Evolutionary conservation across 148 eudicot genomes (phyloP), one percentile per base, ranked within the genome.

Genomic region (Vaccinium darrowii): DNA sequence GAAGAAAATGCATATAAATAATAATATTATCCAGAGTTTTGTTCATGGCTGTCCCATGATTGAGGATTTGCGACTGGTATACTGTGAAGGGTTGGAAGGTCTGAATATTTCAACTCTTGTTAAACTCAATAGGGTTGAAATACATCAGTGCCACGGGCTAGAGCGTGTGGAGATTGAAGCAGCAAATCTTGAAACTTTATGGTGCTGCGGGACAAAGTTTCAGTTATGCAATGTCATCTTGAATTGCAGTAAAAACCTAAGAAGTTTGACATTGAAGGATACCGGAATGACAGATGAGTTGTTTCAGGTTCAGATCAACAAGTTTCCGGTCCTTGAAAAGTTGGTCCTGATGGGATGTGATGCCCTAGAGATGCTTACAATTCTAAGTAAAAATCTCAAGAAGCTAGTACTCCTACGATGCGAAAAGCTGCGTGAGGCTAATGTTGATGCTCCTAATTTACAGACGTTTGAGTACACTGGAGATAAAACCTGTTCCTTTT

Each of bases 11-110:
- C 49, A 5, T 7, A 57, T 90, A 21, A 39, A 84, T 84, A 60
- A 9, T 1, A 18, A 73, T 76, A 62, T 84, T 62, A 49, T 90
- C 72, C 54, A 88, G 56, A 78, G 83, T 13, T 86, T 90, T 49
- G 81, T 88, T 65, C 36, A 25, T 49, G 18, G 86, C 76, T 88
- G 90, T 83, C 90, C 90, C 63, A 79, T 79, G 76, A 63, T 90
- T 16, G 88, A 90, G 86, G 91, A 88, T 77, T 67, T 90, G 86
- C 84, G 91, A 79, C 62, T 90, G 15, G 67, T 88, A 75, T 11
- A 49, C 19, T 86, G 84, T 81, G 54, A 16, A 9, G 83, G 75
- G n/a, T 79, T 88, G 58, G 73, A 39, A 6, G 13, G 1, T 54
- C 72, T 86, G 51, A 67, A 84, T 47, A 21, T 90, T 82, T 84